Percentiles rank a stretch among this genome's conserved stretches.
These are phyloP conservation scores for Ilyonectria robusta DNA, from an alignment of 2,329 filamentous ascomycete genomes.

Conservation along the genomic window DNA sequence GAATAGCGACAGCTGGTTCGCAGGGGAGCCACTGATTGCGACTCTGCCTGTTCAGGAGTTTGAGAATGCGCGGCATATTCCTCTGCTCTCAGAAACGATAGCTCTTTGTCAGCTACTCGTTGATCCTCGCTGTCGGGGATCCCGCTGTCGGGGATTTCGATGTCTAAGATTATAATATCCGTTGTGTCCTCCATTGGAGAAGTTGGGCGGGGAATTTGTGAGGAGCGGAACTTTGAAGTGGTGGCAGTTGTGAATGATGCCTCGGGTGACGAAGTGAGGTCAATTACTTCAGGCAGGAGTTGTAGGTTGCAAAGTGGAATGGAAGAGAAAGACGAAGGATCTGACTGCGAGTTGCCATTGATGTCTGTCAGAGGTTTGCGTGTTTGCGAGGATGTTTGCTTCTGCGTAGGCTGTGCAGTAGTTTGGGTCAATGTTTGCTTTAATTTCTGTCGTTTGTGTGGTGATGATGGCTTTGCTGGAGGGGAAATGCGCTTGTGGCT, in stretches of 20 bases:
- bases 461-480: constrained; percentile 5
- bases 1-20: constrained; percentile 50
- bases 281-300: constrained; percentile 21
- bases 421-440: neutral
- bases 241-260: constrained; percentile 22
- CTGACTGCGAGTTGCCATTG: constrained; percentile 42
- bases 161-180: constrained; percentile 12
- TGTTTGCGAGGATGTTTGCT: constrained; percentile 18
- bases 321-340: constrained; percentile 8
- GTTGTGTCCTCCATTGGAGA: constrained; percentile 10
- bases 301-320: neutral
- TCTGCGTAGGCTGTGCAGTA: neutral
- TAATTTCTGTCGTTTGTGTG: constrained; percentile 40
- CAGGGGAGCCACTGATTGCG: neutral
- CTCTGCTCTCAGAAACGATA: no score
- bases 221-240: constrained; percentile 10
- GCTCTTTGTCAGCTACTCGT: neutral
- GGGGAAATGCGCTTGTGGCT: constrained; percentile 23
- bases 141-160: constrained; percentile 11
- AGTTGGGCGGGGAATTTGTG: constrained; percentile 2
- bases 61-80: neutral
- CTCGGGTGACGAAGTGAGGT: constrained; percentile 35
- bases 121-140: constrained; percentile 14
- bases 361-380: constrained; percentile 44
- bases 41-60: neutral